A percentile compares a stretch with the other conserved stretches of the same genome.
Evolutionary conservation across 345 rosid genomes (phyloP).

Genomic region (Salix arbutifolia): DNA sequence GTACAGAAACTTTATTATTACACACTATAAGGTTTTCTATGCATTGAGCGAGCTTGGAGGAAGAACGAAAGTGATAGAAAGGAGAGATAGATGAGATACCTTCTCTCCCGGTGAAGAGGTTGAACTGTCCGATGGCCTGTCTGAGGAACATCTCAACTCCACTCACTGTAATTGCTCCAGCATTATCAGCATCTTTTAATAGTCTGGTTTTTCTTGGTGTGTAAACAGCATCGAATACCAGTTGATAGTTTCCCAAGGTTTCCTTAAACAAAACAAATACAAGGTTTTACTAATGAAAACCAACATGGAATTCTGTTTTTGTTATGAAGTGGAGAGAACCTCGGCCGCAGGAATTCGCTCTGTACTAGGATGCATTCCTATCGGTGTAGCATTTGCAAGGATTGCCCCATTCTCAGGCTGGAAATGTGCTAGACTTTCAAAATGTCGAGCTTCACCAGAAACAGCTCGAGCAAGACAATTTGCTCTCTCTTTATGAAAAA

Average conservation of each 20-base stretch:
- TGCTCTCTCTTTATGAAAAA: constrained; percentile 42
- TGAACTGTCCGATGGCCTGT: constrained; percentile 57
- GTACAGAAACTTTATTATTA: background rate
- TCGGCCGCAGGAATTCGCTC: constrained; percentile 46
- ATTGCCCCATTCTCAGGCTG: constrained; percentile 51
- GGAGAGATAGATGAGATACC: constrained; percentile 22
- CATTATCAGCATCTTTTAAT: constrained; percentile 49
- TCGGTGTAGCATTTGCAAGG: constrained; percentile 61
- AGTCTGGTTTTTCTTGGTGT: constrained; percentile 55
- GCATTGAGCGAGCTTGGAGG: background rate
- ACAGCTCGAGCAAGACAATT: constrained; percentile 50
- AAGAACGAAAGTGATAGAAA: background rate
- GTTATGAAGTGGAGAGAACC: constrained; percentile 27
- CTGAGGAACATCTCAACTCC: constrained; percentile 69
- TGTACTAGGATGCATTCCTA: constrained; percentile 58
- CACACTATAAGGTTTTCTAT: background rate
- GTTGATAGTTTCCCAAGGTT: constrained; percentile 34
- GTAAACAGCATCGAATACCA: constrained; percentile 61
- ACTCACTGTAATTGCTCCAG: constrained; percentile 49
- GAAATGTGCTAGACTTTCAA: constrained; percentile 30
- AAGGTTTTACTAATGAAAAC: background rate
- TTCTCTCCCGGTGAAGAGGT: constrained; percentile 44
- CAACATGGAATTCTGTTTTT: background rate
- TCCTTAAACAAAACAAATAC: constrained; percentile 19
- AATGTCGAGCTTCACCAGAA: constrained; percentile 43